These are phyloP conservation scores for Hymenotorrendiella dingleyae DNA, from an alignment of 2,329 filamentous ascomycete genomes.

Conservation along the genomic window DNA sequence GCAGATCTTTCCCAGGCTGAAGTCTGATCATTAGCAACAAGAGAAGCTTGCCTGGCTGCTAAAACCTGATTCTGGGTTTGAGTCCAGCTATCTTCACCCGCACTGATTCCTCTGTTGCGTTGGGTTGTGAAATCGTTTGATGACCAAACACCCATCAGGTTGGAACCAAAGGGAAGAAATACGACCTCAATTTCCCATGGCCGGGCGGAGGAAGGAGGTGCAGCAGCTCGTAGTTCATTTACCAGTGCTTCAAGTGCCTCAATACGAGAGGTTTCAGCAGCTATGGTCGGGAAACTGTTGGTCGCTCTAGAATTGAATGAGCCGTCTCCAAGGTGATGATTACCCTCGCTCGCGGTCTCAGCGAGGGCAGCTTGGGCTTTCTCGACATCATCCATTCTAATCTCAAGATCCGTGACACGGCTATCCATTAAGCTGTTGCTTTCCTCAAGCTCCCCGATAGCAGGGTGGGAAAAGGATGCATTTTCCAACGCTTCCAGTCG, in stretches of 20 bases:
- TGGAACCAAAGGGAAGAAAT: conserved; percentile 61
- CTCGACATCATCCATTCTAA: conserved; percentile 54
- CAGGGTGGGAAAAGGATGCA: conserved; percentile 58
- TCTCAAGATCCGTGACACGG: conserved; percentile 64
- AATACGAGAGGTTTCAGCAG: conserved; percentile 38
- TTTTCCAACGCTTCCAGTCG: conserved; percentile 66
- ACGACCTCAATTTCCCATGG: conserved; percentile 75
- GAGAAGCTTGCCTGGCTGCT: conserved; percentile 23
- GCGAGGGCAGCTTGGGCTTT: conserved; percentile 43
- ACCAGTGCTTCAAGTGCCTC: conserved; percentile 39
- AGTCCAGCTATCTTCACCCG: conserved; percentile 42
- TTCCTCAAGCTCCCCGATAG: conserved; percentile 65
- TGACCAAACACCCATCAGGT: conserved; percentile 49
- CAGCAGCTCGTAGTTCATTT: conserved; percentile 22
- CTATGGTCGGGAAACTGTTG: conserved; percentile 33
- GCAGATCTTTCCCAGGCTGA: conserved; percentile 25
- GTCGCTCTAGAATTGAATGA: conserved; percentile 31
- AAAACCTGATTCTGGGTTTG: conserved; percentile 29
- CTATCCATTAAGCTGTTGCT: conserved; percentile 61
- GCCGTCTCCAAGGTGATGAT: conserved; percentile 15
- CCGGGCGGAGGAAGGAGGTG: conserved; percentile 51
- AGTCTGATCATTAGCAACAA: conserved; percentile 20
- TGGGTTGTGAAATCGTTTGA: conserved; percentile 35
- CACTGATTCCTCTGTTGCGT: conserved; percentile 30
- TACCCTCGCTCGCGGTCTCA: conserved; percentile 23